Base-by-base conservation (phyloP, 139 green algal genomes). In the Coelastrella sp. region DNA sequence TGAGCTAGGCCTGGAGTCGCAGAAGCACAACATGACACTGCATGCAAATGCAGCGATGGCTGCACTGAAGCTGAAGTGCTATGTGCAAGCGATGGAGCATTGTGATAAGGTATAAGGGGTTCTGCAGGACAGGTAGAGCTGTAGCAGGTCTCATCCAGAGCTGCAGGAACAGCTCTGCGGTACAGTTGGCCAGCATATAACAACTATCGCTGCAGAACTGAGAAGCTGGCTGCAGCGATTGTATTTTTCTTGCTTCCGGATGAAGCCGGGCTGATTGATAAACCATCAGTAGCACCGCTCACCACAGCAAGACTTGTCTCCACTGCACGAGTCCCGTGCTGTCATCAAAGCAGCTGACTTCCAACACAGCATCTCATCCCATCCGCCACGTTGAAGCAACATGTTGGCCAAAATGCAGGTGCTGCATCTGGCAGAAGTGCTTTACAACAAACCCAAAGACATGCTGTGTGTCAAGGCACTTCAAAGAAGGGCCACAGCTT, bases 1-100 rank as follows among this genome's bases (percentile, higher is more conserved):
- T 93, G 92, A 96, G 83, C 59, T 80, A n/a, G 96, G 96, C 17
- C 71, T 97, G 2, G 92, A 96, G 3, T 64, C 83, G n/a, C 90
- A 98, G 90, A 94, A 93, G 23, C 94, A 95, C 83, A 96, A 95
- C 91, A 94, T 97, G 93, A 89, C 94, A 14, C 90, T 98, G 86
- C 95, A 98, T 79, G 94, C 93, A 68, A 98, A 98, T 71, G 96
- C 96, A 32, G 96, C 96, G 19, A 93, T 96, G 91, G 96, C 95
- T 4, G 92, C 92, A 20, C 86, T 98, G 59, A 97, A 97, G 83
- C 93, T 96, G 5, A 92, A 87, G 22, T 97, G 94, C 92, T 96
- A 94, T 88, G 93, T 96, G 80, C 95, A 97, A 90, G 94, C 95
- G 6, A 95, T 97, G 71, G 95, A 97, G 89, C 96, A 98, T 85